Evolutionary conservation across 1,284 basidiomycete genomes (phyloP).

Genomic region (Tylopilus orsonianus): DNA sequence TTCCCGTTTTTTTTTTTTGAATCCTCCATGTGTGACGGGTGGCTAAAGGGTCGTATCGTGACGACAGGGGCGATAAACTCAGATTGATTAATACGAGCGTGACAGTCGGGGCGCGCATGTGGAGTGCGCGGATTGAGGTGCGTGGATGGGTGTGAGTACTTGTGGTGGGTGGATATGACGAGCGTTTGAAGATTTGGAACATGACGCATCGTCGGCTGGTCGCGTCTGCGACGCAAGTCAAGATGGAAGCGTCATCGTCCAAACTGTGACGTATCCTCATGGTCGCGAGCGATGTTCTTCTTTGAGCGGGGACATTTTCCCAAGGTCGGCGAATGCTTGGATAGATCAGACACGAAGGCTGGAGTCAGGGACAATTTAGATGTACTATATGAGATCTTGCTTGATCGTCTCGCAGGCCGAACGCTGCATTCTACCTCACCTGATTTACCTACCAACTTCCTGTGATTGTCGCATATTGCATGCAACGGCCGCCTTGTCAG

Average conservation of each 20-base stretch:
- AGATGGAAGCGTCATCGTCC: constrained; percentile 47
- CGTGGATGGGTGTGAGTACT: not conserved
- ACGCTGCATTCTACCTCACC: too few relatives aligned
- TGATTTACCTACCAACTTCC: too few relatives aligned
- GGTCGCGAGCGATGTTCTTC: not conserved
- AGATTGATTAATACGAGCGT: constrained; percentile 49
- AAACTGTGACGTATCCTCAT: constrained; percentile 35
- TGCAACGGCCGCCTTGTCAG: too few relatives aligned
- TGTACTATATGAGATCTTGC: too few relatives aligned
- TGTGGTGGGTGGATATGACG: not conserved
- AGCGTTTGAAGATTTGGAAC: constrained; percentile 50
- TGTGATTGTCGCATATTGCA: too few relatives aligned
- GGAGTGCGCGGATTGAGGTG: constrained; percentile 50
- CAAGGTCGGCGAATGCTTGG: too few relatives aligned
- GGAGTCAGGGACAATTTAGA: not conserved
- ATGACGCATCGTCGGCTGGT: constrained; percentile 48
- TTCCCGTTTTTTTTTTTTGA: too few relatives aligned
- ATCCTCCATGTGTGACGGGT: too few relatives aligned
- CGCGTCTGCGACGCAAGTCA: constrained; percentile 53
- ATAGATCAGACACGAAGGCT: not conserved
- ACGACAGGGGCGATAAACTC: constrained; percentile 46
- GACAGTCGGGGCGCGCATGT: constrained; percentile 41
- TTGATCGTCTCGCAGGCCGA: too few relatives aligned
- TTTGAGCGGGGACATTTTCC: too few relatives aligned
- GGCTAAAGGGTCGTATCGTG: not conserved